These are phyloP conservation scores for Microsporum canis DNA, from an alignment of 2,329 filamentous ascomycete genomes.

Conservation along the genomic window DNA sequence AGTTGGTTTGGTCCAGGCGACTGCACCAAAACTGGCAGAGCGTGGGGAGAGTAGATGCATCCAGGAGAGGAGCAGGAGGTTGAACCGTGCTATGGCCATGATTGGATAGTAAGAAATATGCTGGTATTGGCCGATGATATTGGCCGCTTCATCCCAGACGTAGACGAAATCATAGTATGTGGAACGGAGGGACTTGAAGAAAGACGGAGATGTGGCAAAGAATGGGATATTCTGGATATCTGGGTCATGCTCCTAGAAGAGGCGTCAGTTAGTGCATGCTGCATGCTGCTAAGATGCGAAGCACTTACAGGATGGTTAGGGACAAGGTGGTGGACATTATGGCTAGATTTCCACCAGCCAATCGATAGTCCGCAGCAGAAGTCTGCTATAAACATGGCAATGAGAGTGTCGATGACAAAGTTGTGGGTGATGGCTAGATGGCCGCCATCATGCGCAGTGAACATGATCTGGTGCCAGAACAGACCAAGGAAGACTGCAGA, in stretches of 20 bases:
- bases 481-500: conserved; percentile 66
- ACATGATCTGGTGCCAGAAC: conserved; percentile 91
- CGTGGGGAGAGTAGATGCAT: conserved; percentile 59
- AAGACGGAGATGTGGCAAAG: conserved; percentile 72
- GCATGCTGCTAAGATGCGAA: background rate
- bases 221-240: conserved; percentile 88
- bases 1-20: conserved; percentile 70
- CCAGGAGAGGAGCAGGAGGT: conserved; percentile 73
- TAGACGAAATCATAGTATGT: conserved; percentile 76
- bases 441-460: conserved; percentile 85
- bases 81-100: conserved; percentile 71
- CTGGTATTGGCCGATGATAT: conserved; percentile 58
- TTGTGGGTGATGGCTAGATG: conserved; percentile 95
- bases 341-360: conserved; percentile 93
- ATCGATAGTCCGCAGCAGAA: conserved; percentile 79
- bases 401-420: conserved; percentile 68
- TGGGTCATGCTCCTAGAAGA: conserved; percentile 64
- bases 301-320: conserved; percentile 61
- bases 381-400: conserved; percentile 83
- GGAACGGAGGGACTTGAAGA: conserved; percentile 59
- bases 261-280: background rate
- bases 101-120: conserved; percentile 74
- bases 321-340: conserved; percentile 94
- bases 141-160: conserved; percentile 61
- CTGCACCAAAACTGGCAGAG: conserved; percentile 61